These are phyloP conservation scores for Erodium maritimum DNA, from an alignment of 345 rosid genomes.

Conservation along the genomic window DNA sequence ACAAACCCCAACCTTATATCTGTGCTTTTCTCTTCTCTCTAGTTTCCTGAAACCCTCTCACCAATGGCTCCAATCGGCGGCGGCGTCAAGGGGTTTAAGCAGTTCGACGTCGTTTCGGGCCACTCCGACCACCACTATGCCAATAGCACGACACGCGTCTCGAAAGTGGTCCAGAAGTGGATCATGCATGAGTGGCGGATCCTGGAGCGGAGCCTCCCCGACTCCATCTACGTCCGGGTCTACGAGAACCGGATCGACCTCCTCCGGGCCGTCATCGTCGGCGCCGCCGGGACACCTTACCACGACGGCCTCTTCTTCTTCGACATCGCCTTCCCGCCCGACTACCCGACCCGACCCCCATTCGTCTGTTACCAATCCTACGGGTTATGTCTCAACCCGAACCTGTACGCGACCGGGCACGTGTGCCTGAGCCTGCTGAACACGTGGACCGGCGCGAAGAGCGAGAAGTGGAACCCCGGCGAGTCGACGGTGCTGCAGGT, in stretches of 20 bases:
- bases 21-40: too few relatives aligned
- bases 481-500: constrained; percentile 45
- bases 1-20: too few relatives aligned
- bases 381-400: constrained; percentile 50
- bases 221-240: constrained; percentile 39
- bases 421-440: constrained; percentile 49
- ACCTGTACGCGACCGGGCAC: constrained; percentile 30
- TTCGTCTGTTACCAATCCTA: constrained; percentile 28
- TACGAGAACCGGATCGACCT: constrained; percentile 43
- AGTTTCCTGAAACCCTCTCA: too few relatives aligned
- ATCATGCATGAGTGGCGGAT: constrained; percentile 47
- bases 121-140: constrained; percentile 25
- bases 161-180: constrained; percentile 20
- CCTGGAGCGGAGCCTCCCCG: constrained; percentile 38
- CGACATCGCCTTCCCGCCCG: constrained; percentile 41
- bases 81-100: not conserved
- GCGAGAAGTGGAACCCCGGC: constrained; percentile 39
- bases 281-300: constrained; percentile 50
- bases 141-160: constrained; percentile 6
- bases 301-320: constrained; percentile 58
- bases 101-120: constrained; percentile 32
- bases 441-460: constrained; percentile 35
- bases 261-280: constrained; percentile 35
- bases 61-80: not conserved
- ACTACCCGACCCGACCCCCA: constrained; percentile 43